Percentiles rank a stretch among this genome's conserved stretches.
phyloP scores from a whole-genome alignment of 345 rosid genomes.

The Euclidium syriacum region DNA sequence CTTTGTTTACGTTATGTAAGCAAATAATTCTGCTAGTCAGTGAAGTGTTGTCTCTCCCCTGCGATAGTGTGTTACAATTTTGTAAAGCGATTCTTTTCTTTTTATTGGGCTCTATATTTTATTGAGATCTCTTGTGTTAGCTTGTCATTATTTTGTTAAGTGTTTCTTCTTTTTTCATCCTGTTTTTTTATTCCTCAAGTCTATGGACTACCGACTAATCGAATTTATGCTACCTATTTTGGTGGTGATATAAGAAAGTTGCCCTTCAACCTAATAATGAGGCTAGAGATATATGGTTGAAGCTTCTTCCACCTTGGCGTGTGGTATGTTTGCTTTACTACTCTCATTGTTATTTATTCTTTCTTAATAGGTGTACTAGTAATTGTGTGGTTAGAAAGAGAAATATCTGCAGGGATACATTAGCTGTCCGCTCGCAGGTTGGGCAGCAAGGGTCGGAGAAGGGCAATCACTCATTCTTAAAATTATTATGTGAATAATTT shows the following conservation, averaged over 20 bases:
- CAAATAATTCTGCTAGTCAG: not conserved
- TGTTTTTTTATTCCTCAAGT: conserved; percentile 44
- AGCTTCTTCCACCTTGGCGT: conserved; percentile 66
- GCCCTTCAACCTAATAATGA: conserved; percentile 86
- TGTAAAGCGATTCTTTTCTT: not conserved
- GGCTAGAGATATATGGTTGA: conserved; percentile 81
- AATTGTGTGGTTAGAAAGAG: no score
- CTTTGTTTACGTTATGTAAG: not conserved
- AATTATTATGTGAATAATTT: not conserved
- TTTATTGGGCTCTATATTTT: not conserved
- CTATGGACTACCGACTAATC: conserved; percentile 65
- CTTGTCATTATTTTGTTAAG: not conserved
- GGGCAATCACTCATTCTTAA: not conserved
- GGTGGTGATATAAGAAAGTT: conserved; percentile 91
- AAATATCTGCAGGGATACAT: no score
- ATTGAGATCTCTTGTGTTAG: not conserved
- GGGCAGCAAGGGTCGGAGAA: not conserved
- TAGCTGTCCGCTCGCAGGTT: not conserved
- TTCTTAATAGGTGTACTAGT: no score
- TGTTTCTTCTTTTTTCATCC: not conserved
- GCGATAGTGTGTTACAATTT: not conserved
- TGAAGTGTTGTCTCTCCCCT: not conserved
- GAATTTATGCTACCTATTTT: conserved; percentile 91
- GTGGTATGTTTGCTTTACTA: conserved; percentile 46
- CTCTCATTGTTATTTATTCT: no score